Evolutionary conservation across 164 flowering plant species (phyloP), one percentile per base, ranked within the genome.

Genomic region (Tinospora cordifolia): DNA sequence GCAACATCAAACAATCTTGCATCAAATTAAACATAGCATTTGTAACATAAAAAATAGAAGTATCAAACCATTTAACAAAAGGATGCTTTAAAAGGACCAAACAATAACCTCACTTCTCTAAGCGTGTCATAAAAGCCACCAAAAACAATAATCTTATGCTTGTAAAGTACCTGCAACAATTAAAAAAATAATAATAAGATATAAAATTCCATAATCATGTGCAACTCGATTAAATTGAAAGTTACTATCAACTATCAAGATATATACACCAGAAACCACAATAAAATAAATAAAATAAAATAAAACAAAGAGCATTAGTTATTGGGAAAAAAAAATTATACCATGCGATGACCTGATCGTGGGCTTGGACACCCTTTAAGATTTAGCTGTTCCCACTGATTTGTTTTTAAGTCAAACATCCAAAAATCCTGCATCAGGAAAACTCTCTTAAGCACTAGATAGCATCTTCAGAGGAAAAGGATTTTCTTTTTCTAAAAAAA

Each of bases 121-220:
- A 94, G 96, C 67, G 99, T 94, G 78, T 94, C 99, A 83, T 94
- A 94, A 82, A 94, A 94, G 76, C 99, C 99, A 73, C 99, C 99
- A 86, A 94, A 94, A 74, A 92, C 77, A 74, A 94, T 79, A 75
- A 94, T 84, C 82, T 94, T 92, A 83, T 92, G 98, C 86, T 94
- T 94, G 92, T 94, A 92, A 65, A 94, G 71, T 41, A 92, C 92
- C 99, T 94, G 87, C 36, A 65, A 74, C 66, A 76, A 17, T 34
- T 11, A 34, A 71, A 63, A 26, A 58, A 59, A 63, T 9, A 38
- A 24, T 30, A 25, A 62, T 7, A 40, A 25, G 13, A 30, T 25
- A 6, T 3, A 57, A 69, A 30, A 38, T 21, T 17, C 4, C 4
- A 51, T 51, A 51, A 51, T 15, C 59, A 17, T 6, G 19, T 51